Base-by-base conservation (phyloP, 2,329 filamentous ascomycete genomes). In the Fusarium haematococcum region DNA sequence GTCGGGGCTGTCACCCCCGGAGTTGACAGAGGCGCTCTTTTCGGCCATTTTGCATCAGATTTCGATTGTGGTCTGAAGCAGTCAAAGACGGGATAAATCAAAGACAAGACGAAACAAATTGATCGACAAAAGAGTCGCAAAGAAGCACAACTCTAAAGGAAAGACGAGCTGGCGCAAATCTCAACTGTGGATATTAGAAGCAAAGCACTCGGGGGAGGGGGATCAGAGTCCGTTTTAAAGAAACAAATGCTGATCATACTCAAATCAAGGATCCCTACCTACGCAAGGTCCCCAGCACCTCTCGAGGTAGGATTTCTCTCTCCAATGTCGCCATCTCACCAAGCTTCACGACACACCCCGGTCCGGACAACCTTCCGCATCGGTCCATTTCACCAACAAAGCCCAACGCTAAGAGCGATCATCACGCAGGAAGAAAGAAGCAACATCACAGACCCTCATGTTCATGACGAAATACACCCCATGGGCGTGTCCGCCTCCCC, bases 1-100 rank as follows among this genome's bases (percentile, higher is more conserved):
- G 61, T 81, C 79, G 39, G 67, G 75, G 33, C 67, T 75, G 11
- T 54, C 68, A 5, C 64, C 61, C 4, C 45, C 67, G 13, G 73
- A 61, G 45, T 75, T 76, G 50, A 71, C 25, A 5, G 54, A 76
- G 56, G 48, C 25, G 5, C 30, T 71, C 59, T 80, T 81, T 41
- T 78, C 76, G 14, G 79, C 76, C 80, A 82, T 81, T 70, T 63
- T 25, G 13, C 4, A 5, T 50, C 6, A 41, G 14, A 30, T 23
- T 9, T 63, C n/a, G 52, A 59, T 27, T 32, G 25, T 52, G 16
- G 16, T 63, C 41, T 10, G 43, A 30, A 56, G 43, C 57, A 48
- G 32, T 16, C 32, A 11, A 50, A 37, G 23, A 56, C 33, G 35
- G 32, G 23, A 60, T 41, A 30, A 48, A 37, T 57, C 43, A 37